These are phyloP conservation scores for Lathyrus oleraceus DNA, from an alignment of 306 rosid genomes.

Conservation along the genomic window DNA sequence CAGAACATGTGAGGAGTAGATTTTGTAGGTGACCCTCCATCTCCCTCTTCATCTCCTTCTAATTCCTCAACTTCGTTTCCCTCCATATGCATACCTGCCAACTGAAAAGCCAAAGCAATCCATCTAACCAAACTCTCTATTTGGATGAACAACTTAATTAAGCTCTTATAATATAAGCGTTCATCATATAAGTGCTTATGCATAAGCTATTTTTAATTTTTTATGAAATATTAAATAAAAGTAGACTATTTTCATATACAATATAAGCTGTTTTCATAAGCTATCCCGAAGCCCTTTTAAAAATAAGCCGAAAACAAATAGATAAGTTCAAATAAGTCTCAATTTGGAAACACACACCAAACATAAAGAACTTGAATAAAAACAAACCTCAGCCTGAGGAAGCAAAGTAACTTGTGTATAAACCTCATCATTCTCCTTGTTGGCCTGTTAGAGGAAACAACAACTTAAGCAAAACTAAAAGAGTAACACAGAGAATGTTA, in stretches of 20 bases:
- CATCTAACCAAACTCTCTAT: background rate
- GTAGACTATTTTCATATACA: no score
- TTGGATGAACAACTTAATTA: no score
- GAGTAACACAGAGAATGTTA: background rate
- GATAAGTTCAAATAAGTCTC: no score
- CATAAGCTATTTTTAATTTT: no score
- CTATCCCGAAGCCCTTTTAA: no score
- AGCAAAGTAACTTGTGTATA: slow-evolving; percentile 85
- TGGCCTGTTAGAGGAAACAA: slow-evolving; percentile 61
- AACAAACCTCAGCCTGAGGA: slow-evolving; percentile 79
- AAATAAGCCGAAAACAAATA: no score
- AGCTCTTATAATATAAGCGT: no score
- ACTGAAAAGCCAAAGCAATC: slow-evolving; percentile 42
- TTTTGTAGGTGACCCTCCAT: slow-evolving; percentile 73
- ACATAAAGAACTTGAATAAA: slow-evolving; percentile 11
- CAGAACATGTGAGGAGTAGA: slow-evolving; percentile 99
- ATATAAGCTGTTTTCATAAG: no score
- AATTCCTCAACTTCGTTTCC: slow-evolving; percentile 72
- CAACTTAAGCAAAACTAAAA: slow-evolving; percentile 26
- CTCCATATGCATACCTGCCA: slow-evolving; percentile 52
- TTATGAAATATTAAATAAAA: background rate
- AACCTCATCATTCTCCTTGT: slow-evolving; percentile 97
- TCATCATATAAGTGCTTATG: no score
- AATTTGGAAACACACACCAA: slow-evolving; percentile 36
- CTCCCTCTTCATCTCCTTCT: slow-evolving; percentile 63